Evolutionary conservation across 805 yeast species (phyloP).

Genomic region (Candida qinlingensis): DNA sequence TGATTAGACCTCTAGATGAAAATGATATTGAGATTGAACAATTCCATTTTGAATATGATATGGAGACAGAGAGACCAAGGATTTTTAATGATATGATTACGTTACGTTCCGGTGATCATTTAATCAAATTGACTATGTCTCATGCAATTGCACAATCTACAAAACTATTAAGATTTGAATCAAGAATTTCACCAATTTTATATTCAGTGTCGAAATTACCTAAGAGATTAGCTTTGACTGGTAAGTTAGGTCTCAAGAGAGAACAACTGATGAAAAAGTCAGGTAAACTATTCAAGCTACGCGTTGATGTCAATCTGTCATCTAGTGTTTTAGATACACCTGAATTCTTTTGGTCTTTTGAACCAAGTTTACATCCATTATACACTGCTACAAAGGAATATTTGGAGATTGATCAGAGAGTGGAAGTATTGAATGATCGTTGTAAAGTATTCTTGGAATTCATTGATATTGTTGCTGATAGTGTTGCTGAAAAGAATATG

Average conservation of each 20-base stretch:
- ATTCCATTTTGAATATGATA: conserved; percentile 45
- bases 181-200: conserved; percentile 79
- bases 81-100: conserved; percentile 95
- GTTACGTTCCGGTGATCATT: conserved; percentile 82
- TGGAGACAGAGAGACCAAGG: conserved; percentile 56
- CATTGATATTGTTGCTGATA: conserved; percentile 87
- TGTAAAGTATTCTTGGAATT: conserved; percentile 92
- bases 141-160: conserved; percentile 97
- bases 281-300: conserved; percentile 80
- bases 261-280: conserved; percentile 83
- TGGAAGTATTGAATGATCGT: conserved; percentile 87
- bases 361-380: conserved; percentile 91
- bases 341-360: conserved; percentile 92
- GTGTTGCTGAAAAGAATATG: conserved; percentile 90
- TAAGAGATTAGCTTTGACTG: conserved; percentile 83
- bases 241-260: conserved; percentile 77
- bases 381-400: conserved; percentile 88
- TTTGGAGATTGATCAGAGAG: conserved; percentile 90
- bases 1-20: conserved; percentile 72
- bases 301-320: conserved; percentile 90
- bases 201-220: conserved; percentile 87
- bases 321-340: conserved; percentile 93
- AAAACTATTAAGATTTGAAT: conserved; percentile 84
- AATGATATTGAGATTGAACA: conserved; percentile 91
- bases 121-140: conserved; percentile 86